These are phyloP conservation scores for Claviceps capensis DNA, from an alignment of 2,329 filamentous ascomycete species.

Conservation along the genomic window DNA sequence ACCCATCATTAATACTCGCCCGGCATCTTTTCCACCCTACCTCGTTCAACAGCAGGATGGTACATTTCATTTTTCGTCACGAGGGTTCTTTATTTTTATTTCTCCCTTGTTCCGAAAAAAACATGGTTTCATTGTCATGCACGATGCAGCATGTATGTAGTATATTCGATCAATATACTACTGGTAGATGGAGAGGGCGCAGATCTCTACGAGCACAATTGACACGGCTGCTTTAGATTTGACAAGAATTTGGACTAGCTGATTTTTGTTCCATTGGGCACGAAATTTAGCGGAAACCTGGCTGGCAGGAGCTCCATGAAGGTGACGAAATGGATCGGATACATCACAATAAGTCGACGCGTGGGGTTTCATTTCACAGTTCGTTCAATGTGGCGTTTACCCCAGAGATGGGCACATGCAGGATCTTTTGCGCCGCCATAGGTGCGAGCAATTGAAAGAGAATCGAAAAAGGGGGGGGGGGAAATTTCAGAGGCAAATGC, in stretches of 20 bases:
- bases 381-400: neutral
- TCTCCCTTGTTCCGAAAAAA: neutral
- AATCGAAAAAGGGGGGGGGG: neutral
- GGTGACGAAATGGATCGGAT: neutral
- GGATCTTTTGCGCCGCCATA: neutral
- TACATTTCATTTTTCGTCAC: neutral
- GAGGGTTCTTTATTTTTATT: neutral
- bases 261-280: too few species aligned
- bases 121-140: neutral
- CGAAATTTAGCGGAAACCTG: neutral
- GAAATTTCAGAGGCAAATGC: neutral
- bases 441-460: neutral
- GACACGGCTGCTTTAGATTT: neutral
- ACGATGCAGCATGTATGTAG: neutral
- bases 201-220: neutral
- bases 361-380: neutral
- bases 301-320: neutral
- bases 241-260: neutral
- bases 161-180: neutral
- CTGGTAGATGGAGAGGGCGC: neutral
- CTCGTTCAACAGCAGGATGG: neutral
- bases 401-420: neutral
- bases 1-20: slow-evolving; percentile 2
- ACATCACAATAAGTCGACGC: neutral
- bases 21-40: neutral